These are phyloP conservation scores for Backusella macrospora DNA, from an alignment of 192 early-diverging fungal species.

Conservation along the genomic window DNA sequence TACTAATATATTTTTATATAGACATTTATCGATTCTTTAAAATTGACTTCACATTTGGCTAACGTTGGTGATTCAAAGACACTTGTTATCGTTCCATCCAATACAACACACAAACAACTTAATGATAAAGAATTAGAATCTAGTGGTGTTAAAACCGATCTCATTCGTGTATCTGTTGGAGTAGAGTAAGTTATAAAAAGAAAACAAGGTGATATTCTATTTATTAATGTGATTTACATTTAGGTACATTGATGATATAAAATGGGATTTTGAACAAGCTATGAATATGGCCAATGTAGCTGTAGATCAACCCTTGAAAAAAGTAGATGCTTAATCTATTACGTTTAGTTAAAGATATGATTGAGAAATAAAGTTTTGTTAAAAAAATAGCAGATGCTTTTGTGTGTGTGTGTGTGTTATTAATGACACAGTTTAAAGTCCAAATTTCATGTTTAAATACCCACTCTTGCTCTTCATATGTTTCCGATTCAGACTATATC, in stretches of 20 bases:
- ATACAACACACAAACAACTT: constrained; percentile 89
- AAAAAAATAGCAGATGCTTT: too few relatives aligned
- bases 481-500: too few relatives aligned
- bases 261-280: constrained; percentile 62
- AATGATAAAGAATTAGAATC: constrained; percentile 74
- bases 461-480: too few relatives aligned
- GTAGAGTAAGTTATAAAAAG: constrained; percentile 55
- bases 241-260: constrained; percentile 71
- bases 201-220: background rate
- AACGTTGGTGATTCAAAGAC: constrained; percentile 94
- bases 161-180: constrained; percentile 85
- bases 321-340: too few relatives aligned
- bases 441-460: too few relatives aligned
- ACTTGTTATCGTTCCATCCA: constrained; percentile 81
- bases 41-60: constrained; percentile 86
- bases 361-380: too few relatives aligned
- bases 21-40: constrained; percentile 75
- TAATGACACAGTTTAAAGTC: too few relatives aligned
- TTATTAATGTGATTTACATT: background rate
- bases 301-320: too few relatives aligned
- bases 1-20: background rate
- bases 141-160: constrained; percentile 76
- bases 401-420: too few relatives aligned
- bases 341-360: too few relatives aligned
- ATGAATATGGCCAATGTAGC: constrained; percentile 25